Percentiles rank a stretch among this genome's conserved stretches.
phyloP scores from a whole-genome alignment of 1,139 yeast species.

The Magnusiomyces paraingens region DNA sequence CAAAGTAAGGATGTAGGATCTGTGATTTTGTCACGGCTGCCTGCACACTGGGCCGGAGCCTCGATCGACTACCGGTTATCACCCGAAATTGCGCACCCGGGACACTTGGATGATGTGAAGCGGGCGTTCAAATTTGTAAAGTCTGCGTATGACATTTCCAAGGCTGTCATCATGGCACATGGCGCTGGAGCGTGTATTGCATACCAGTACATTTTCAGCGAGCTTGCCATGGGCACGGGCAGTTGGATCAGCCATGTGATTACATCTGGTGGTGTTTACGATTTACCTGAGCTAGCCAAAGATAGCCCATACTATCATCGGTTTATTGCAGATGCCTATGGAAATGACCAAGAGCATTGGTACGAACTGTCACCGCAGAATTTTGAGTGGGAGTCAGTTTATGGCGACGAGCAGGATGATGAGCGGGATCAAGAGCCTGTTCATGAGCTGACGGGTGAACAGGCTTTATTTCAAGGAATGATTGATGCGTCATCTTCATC shows the following conservation, averaged over 20 bases:
- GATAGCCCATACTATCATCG: slow-evolving; percentile 41
- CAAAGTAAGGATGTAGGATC: slow-evolving; percentile 53
- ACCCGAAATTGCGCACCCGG: slow-evolving; percentile 56
- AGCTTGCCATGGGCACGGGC: slow-evolving; percentile 22
- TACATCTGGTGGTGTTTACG: slow-evolving; percentile 47
- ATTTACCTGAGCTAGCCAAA: slow-evolving; percentile 34
- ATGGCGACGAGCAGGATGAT: neutral
- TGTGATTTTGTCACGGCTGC: slow-evolving; percentile 29
- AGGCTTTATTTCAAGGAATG: neutral
- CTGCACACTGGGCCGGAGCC: slow-evolving; percentile 23
- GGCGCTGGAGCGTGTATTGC: slow-evolving; percentile 71
- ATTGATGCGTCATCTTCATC: neutral
- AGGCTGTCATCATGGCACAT: slow-evolving; percentile 52
- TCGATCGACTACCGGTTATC: slow-evolving; percentile 65
- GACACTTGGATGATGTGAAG: slow-evolving; percentile 51
- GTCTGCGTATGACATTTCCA: slow-evolving; percentile 27
- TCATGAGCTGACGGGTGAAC: neutral
- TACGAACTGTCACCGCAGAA: slow-evolving; percentile 19
- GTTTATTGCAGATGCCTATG: slow-evolving; percentile 43
- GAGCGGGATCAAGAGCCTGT: neutral
- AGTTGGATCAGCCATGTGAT: slow-evolving; percentile 23
- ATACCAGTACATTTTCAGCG: slow-evolving; percentile 38
- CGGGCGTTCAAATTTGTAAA: slow-evolving; percentile 36
- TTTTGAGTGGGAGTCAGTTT: slow-evolving; percentile 17
- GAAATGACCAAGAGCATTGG: slow-evolving; percentile 27